Percentiles rank a stretch among this genome's conserved stretches.
Conservation (phyloP, 106 monocot species). For the Iris macrosiphon region DNA sequence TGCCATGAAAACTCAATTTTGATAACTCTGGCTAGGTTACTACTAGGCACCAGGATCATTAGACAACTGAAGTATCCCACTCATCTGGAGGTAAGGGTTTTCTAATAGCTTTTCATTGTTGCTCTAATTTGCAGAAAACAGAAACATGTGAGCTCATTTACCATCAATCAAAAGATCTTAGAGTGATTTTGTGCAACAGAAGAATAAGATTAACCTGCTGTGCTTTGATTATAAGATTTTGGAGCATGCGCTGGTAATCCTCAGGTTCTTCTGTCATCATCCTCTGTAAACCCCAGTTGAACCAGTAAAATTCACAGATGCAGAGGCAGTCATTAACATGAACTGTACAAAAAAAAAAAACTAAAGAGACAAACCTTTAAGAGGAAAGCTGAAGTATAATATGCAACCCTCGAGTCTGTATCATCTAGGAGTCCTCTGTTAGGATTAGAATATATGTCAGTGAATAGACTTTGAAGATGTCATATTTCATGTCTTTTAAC, state of each 20-base stretch:
- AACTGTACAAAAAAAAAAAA: neutral
- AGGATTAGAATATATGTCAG: too few relatives aligned
- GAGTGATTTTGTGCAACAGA: too few relatives aligned
- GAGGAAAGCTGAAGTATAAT: conserved; percentile 95
- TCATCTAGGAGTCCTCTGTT: conserved; percentile 93
- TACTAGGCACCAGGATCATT: conserved; percentile 62
- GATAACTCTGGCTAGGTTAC: conserved; percentile 13
- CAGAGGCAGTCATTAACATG: too few relatives aligned
- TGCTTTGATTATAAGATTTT: conserved; percentile 85
- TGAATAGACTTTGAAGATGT: too few relatives aligned
- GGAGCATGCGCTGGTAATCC: conserved; percentile 88
- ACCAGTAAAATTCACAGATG: too few relatives aligned
- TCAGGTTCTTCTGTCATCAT: conserved; percentile 98
- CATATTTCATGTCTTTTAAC: too few relatives aligned
- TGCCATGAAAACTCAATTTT: neutral
- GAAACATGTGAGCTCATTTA: conserved; percentile 5
- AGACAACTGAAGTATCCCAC: conserved; percentile 83
- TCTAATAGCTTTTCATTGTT: conserved; percentile 98
- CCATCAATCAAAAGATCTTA: neutral
- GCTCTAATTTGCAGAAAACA: conserved; percentile 36
- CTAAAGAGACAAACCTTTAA: conserved; percentile 52
- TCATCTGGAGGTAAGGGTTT: conserved; percentile 99
- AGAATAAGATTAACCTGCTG: conserved; percentile 90
- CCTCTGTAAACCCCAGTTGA: conserved; percentile 82
- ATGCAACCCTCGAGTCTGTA: conserved; percentile 93